Evolutionary conservation across 2,329 filamentous ascomycete species (phyloP).

Genomic region (Gyromitra esculenta): DNA sequence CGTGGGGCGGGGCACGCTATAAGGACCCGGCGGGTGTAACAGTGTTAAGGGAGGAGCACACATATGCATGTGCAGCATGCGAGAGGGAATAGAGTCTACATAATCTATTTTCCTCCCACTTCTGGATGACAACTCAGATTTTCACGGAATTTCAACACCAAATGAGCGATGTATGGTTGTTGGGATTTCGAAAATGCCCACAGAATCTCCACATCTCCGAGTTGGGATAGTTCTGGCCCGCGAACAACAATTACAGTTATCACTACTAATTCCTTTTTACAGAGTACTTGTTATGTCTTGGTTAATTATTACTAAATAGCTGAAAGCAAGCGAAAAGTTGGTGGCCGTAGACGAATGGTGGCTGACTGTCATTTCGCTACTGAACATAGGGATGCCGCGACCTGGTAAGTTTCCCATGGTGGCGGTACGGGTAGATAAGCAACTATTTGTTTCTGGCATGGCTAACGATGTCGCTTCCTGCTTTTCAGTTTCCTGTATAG

Average conservation of each 20-base stretch:
- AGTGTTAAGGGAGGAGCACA: slow-evolving; percentile 16
- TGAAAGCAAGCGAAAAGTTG: slow-evolving; percentile 2
- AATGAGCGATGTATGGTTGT: slow-evolving; percentile 12
- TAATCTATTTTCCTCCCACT: slow-evolving; percentile 1
- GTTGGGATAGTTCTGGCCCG: neutral
- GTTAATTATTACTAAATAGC: slow-evolving; percentile 13
- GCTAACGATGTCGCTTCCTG: slow-evolving; percentile 7
- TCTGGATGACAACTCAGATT: neutral
- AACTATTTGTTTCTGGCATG: slow-evolving; percentile 3
- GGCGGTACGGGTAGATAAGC: slow-evolving; percentile 43
- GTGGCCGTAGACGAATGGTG: neutral
- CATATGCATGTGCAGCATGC: slow-evolving; percentile 9
- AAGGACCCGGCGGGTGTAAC: slow-evolving; percentile 34
- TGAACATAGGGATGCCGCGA: slow-evolving; percentile 20
- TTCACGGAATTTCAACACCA: neutral
- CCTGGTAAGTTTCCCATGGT: slow-evolving; percentile 38
- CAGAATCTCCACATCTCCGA: slow-evolving; percentile 7
- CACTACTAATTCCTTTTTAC: neutral
- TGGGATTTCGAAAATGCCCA: neutral
- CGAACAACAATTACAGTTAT: slow-evolving; percentile 23
- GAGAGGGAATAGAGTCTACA: slow-evolving; percentile 1
- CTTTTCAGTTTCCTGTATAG: slow-evolving; percentile 25
- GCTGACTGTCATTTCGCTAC: slow-evolving; percentile 38
- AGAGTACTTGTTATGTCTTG: neutral
- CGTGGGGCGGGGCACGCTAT: slow-evolving; percentile 31